These are phyloP conservation scores for Cyberlindnera nakhonratchasimensis DNA, from an alignment of 805 yeast genomes.

Conservation along the genomic window DNA sequence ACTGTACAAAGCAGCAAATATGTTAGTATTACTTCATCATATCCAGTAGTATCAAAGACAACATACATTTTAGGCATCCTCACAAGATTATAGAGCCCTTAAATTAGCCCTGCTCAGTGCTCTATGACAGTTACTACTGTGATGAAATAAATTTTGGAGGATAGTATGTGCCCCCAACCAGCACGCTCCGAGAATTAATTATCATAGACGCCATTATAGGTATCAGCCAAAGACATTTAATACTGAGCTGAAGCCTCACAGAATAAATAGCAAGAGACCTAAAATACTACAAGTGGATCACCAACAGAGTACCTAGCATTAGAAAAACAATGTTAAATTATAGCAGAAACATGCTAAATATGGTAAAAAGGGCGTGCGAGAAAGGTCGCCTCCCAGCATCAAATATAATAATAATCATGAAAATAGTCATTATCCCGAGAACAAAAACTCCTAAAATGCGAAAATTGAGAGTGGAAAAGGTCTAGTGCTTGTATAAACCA, in stretches of 20 bases:
- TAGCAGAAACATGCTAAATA: neutral
- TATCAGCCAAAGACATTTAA: no score
- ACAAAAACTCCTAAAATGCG: no score
- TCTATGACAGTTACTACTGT: no score
- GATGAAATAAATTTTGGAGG: no score
- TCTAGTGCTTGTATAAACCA: no score
- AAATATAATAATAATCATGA: neutral
- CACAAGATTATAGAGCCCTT: neutral
- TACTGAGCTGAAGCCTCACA: no score
- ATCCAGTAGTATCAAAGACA: neutral
- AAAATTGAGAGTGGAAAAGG: no score
- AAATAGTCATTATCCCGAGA: constrained; percentile 6
- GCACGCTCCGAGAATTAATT: no score
- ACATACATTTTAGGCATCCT: constrained; percentile 21
- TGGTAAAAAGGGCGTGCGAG: constrained; percentile 9
- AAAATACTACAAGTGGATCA: neutral
- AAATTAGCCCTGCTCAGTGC: no score
- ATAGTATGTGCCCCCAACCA: no score
- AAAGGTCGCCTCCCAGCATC: constrained; percentile 5
- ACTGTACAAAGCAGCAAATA: constrained; percentile 5
- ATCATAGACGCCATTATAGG: no score
- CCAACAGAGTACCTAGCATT: neutral
- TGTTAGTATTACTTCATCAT: constrained; percentile 1
- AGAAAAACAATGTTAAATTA: neutral
- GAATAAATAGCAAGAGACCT: no score